Evolutionary conservation across 106 monocot species (phyloP), one percentile per base, ranked within the genome.

Genomic region (Apostasia ramifera): DNA sequence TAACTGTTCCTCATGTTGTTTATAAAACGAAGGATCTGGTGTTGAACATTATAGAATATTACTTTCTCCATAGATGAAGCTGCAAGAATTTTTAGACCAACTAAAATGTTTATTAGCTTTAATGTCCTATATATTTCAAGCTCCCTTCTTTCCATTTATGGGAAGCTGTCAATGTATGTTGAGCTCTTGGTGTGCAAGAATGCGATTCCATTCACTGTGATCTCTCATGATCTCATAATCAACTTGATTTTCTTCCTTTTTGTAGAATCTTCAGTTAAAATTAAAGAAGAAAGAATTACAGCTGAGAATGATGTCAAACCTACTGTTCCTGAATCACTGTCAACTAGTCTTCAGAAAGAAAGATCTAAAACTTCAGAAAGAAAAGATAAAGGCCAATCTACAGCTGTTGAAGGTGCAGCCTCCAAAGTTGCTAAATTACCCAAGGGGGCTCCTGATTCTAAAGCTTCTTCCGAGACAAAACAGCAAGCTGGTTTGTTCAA

Each of bases 231-330:
- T 26, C 26, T 26, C 26, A 26, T 26, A 26, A 26, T 26, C 4
- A 52, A 52, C 10, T 52, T 52, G 52, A 6, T 39, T 67, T 26
- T 26, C 46, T 13, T 73, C 12, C 63, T n/a, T 8, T 63, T 59
- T 61, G 42, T 76, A 98, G 98, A 93, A 69, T 89, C 92, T 68
- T 98, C 90, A 43, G 78, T 79, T 14, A 92, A 93, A 64, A 71
- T 80, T 70, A 99, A 87, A 74, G 98, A 99, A 63, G 98, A 90
- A 54, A 83, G 81, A 57, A 76, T 42, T 64, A 74, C 72, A 46
- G 39, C 67, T 61, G 77, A 82, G 76, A 53, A 55, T 69, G 83
- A 75, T 71, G 84, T 82, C 63, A 90, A 86, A 72, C 80, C 71
- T 68, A 65, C 4, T 66, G 15, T 78, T 39, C 62, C 76, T 73